Percentiles rank a stretch among this genome's conserved stretches.
These are phyloP conservation scores for Astrocystis sublimbata DNA, from an alignment of 495 filamentous ascomycete species.

Conservation along the genomic window DNA sequence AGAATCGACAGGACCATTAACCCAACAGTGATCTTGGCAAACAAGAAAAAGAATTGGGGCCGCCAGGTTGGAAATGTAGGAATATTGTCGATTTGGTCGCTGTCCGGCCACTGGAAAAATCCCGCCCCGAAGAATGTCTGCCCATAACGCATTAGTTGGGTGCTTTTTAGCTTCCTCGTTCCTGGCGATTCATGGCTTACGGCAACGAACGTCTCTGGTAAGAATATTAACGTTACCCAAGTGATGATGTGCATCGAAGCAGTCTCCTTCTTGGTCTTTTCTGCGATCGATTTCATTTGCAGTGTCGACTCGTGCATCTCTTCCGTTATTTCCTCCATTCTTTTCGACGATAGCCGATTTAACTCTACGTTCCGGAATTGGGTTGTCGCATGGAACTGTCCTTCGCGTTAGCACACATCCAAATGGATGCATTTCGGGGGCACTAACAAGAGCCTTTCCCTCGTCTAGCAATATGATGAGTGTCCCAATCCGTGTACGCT, in stretches of 20 bases:
- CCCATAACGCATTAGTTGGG: constrained; percentile 7
- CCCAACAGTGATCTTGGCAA: too few relatives aligned
- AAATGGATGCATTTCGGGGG: neutral
- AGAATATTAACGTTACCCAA: constrained; percentile 44
- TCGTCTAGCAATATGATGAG: constrained; percentile 15
- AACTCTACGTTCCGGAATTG: constrained; percentile 19
- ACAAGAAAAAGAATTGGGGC: too few relatives aligned
- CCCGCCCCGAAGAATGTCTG: too few relatives aligned
- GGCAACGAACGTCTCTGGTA: constrained; percentile 48
- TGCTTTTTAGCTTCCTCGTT: neutral
- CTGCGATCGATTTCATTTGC: constrained; percentile 29
- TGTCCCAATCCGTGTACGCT: constrained; percentile 13
- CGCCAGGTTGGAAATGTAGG: too few relatives aligned
- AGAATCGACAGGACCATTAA: too few relatives aligned
- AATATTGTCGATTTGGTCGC: too few relatives aligned
- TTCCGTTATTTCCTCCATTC: constrained; percentile 7
- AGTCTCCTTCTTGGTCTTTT: constrained; percentile 35
- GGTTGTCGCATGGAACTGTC: constrained; percentile 22
- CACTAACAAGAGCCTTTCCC: constrained; percentile 27
- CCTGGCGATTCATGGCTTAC: constrained; percentile 26
- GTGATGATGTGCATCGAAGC: constrained; percentile 47
- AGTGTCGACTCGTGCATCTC: constrained; percentile 17
- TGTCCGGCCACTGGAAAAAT: too few relatives aligned
- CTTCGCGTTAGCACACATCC: too few relatives aligned
- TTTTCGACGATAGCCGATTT: constrained; percentile 8